phyloP scores from a whole-genome alignment of 306 rosid species.

The Prinsepia uniflora region DNA sequence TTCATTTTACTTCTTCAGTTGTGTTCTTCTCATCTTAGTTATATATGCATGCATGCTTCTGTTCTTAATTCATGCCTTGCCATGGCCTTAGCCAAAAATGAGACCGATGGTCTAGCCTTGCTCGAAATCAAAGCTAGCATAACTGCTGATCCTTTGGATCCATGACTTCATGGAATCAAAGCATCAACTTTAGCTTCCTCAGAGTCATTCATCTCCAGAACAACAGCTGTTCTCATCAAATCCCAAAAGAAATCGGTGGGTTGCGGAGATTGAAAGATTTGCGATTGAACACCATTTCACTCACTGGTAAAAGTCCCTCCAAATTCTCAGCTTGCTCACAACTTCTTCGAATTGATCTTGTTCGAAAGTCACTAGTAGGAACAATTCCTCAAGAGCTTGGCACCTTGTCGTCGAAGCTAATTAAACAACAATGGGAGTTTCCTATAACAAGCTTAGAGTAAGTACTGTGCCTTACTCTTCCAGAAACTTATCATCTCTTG shows the following conservation, averaged over 20 bases:
- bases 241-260: background rate
- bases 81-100: background rate
- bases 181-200: background rate
- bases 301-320: background rate
- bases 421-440: rapidly evolving
- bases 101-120: background rate
- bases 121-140: background rate
- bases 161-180: background rate
- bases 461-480: background rate
- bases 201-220: background rate
- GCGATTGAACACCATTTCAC: background rate
- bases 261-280: background rate
- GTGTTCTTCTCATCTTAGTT: background rate
- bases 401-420: background rate
- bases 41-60: background rate
- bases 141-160: background rate
- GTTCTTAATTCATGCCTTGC: background rate
- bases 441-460: background rate
- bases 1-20: no score
- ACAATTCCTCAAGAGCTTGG: background rate
- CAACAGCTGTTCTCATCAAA: background rate
- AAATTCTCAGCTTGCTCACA: background rate
- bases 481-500: background rate
- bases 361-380: background rate
- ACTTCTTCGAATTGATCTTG: rapidly evolving